Base-by-base conservation (phyloP, 2,329 filamentous ascomycete species). In the Colletotrichum eleusines region DNA sequence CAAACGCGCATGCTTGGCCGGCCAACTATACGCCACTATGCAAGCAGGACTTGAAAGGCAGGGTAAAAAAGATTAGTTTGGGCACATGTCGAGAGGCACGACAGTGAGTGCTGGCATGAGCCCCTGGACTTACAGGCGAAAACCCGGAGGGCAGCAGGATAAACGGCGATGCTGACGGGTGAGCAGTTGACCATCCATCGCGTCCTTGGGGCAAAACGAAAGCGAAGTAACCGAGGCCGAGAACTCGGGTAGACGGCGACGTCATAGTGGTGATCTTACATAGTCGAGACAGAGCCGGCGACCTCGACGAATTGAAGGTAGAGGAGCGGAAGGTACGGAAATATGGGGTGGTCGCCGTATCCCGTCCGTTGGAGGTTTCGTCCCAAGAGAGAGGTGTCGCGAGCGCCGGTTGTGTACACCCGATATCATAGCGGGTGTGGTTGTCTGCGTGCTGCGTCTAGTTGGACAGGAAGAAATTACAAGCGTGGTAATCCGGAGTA, bases 31-130 rank as follows among this genome's bases (percentile, higher is more conserved):
- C 44, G 68, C 58, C 68, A 68, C 64, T 31, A 63, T 71, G 68
- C 68, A 68, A 53, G 44, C 58, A 71, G 68, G 64, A 64, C 68
- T 59, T 28, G 28, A n/a, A n/a, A n/a, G n/a, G 51, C 58, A 68
- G 60, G 68, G 59, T 40, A 53, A 35, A 35, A 31, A 28, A 58
- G 40, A 48, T 59, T 38, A 12, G 8, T 23, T 12, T 23, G 31
- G 48, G n/a, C 3, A 50, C 31, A 42, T n/a, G 23, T 23, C 54
- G 35, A 63, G 50, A 28, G 57, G 33, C 14, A 63, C 51, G 42
- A 12, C 58, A 53, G 64, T 35, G 35, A 57, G 44, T n/a, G 51
- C 33, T 66, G 48, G 51, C 31, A 6, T 18, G 44, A 54, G 59
- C 51, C 64, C 64, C n/a, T 71, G 64, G 35, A n/a, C 42, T 46